Percentiles rank a stretch among this genome's conserved stretches.
These are phyloP conservation scores for Colletotrichum sp. DNA, from an alignment of 2,329 filamentous ascomycete genomes.

Conservation along the genomic window DNA sequence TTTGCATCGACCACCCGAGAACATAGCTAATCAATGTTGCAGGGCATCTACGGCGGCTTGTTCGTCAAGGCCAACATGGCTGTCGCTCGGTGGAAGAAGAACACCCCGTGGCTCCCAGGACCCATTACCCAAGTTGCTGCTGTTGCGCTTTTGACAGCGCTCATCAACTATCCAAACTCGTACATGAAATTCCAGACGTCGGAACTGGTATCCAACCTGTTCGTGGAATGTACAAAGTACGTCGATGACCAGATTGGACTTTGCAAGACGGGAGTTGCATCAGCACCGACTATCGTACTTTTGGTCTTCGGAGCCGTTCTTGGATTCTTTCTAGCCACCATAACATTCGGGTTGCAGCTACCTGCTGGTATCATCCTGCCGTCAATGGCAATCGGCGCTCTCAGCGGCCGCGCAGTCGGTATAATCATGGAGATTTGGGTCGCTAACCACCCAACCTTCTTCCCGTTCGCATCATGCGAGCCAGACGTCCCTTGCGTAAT, in stretches of 20 bases:
- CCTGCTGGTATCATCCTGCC: slow-evolving; percentile 95
- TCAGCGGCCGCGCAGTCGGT: slow-evolving; percentile 87
- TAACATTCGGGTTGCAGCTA: slow-evolving; percentile 87
- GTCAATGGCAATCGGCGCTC: slow-evolving; percentile 92
- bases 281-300: slow-evolving; percentile 81
- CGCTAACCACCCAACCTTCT: slow-evolving; percentile 74
- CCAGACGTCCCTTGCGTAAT: slow-evolving; percentile 89
- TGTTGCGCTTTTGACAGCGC: slow-evolving; percentile 81
- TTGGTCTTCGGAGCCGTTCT: slow-evolving; percentile 82
- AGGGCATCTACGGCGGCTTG: slow-evolving; percentile 90
- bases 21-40: slow-evolving; percentile 13
- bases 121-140: slow-evolving; percentile 81
- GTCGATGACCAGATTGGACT: slow-evolving; percentile 88
- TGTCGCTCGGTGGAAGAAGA: slow-evolving; percentile 80
- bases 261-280: slow-evolving; percentile 85
- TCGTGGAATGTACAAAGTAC: slow-evolving; percentile 85
- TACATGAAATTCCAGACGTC: slow-evolving; percentile 95
- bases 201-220: slow-evolving; percentile 89
- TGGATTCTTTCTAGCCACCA: slow-evolving; percentile 82
- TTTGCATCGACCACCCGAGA: background rate
- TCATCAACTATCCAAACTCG: slow-evolving; percentile 94
- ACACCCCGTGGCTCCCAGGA: slow-evolving; percentile 66
- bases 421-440: slow-evolving; percentile 92
- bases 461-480: slow-evolving; percentile 81
- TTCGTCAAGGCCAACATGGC: slow-evolving; percentile 96